phyloP scores from a whole-genome alignment of 2,329 filamentous ascomycete genomes.

The Phialocephala sp. region DNA sequence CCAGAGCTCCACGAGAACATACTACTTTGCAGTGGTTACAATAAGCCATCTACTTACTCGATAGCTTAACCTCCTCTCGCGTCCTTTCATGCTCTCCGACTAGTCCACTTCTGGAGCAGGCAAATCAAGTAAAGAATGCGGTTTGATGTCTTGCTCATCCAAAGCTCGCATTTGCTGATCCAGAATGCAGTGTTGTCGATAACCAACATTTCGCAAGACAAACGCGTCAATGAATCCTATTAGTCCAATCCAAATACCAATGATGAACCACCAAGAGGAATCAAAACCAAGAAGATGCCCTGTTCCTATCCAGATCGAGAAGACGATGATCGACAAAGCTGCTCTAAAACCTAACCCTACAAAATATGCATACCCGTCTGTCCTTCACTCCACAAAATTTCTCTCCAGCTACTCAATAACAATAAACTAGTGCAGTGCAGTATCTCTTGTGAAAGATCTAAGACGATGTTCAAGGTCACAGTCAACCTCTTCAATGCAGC shows the following conservation, averaged over 20 bases:
- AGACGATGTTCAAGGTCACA: neutral
- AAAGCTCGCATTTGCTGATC: neutral
- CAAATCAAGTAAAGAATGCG: neutral
- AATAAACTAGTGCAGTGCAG: neutral
- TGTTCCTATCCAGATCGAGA: slow-evolving; percentile 2
- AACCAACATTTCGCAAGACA: slow-evolving; percentile 11
- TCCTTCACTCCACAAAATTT: neutral
- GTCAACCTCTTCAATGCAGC: neutral
- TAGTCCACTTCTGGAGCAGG: neutral
- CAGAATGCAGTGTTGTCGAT: slow-evolving; percentile 3
- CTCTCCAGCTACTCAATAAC: slow-evolving; percentile 1
- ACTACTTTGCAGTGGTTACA: neutral
- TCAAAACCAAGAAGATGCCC: neutral
- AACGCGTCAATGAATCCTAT: slow-evolving; percentile 13
- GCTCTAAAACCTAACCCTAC: slow-evolving; percentile 12
- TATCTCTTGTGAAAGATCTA: slow-evolving; percentile 7
- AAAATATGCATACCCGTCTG: slow-evolving; percentile 11
- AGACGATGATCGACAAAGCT: neutral
- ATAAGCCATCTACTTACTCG: slow-evolving; percentile 5
- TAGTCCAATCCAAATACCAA: slow-evolving; percentile 13
- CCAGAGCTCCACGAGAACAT: neutral
- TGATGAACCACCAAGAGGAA: slow-evolving; percentile 16
- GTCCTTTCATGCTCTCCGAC: slow-evolving; percentile 7
- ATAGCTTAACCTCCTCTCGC: neutral
- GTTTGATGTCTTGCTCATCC: neutral